phyloP scores from a whole-genome alignment of 2,329 filamentous ascomycete genomes.

The Claviceps paspali region DNA sequence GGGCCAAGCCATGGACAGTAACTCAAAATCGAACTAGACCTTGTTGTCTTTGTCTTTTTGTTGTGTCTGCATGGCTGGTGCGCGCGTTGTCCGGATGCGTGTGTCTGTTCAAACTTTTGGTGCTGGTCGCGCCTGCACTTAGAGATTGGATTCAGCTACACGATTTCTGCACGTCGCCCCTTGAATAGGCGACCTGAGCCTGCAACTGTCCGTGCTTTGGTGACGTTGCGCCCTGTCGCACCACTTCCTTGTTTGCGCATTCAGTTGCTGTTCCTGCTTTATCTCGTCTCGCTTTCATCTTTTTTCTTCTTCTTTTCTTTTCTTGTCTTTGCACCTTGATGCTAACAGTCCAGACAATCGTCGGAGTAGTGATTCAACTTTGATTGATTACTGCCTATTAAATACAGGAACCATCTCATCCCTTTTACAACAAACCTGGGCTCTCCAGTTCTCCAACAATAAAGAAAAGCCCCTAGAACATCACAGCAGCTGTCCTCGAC shows the following conservation, averaged over 20 bases:
- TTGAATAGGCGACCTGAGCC: constrained; percentile 9
- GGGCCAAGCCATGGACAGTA: background rate
- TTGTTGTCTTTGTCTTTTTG: background rate
- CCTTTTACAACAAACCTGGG: background rate
- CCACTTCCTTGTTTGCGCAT: constrained; percentile 3
- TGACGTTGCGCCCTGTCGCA: constrained; percentile 9
- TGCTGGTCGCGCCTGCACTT: background rate
- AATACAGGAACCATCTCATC: background rate
- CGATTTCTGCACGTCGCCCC: constrained; percentile 5
- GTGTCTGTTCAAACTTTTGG: constrained; percentile 1
- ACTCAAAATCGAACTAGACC: background rate
- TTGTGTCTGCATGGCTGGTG: background rate
- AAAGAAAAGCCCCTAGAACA: no score
- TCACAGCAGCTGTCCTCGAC: no score
- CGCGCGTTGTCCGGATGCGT: background rate
- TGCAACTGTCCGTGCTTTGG: constrained; percentile 15
- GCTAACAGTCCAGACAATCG: background rate
- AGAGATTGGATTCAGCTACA: constrained; percentile 1
- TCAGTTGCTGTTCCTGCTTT: background rate
- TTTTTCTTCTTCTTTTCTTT: no score
- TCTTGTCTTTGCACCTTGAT: background rate
- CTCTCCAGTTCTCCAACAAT: no score
- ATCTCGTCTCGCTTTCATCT: background rate
- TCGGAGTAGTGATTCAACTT: background rate
- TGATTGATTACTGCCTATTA: background rate